Percentiles rank a stretch among this genome's conserved stretches.
These are phyloP conservation scores for Rhodamnia argentea DNA, from an alignment of 345 rosid species.

Conservation along the genomic window DNA sequence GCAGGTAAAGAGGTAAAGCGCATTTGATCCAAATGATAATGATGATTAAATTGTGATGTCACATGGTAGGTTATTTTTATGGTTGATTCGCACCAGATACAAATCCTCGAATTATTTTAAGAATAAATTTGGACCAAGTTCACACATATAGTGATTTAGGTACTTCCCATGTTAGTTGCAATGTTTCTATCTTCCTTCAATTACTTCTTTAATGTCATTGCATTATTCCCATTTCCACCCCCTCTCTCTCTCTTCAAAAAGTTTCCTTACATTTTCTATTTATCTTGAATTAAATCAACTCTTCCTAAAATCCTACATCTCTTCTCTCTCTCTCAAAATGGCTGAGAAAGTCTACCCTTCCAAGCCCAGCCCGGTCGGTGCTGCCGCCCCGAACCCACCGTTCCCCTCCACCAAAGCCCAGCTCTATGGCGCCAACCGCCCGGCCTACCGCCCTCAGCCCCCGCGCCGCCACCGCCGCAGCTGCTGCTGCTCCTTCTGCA, in stretches of 20 bases:
- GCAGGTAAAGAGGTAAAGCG: not conserved
- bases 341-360: constrained; percentile 65
- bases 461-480: constrained; percentile 36
- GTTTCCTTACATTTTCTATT: not conserved
- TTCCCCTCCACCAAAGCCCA: constrained; percentile 69
- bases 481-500: constrained; percentile 53
- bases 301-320: not conserved
- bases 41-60: not conserved
- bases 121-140: not conserved
- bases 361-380: constrained; percentile 25
- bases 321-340: constrained; percentile 8
- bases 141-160: not conserved
- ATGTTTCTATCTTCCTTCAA: not conserved
- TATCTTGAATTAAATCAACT: not conserved
- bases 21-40: not conserved
- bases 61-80: not conserved
- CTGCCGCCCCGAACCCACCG: constrained; percentile 18
- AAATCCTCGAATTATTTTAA: not conserved
- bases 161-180: not conserved
- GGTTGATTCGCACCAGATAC: not conserved
- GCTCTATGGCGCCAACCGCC: constrained; percentile 43
- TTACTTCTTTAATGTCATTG: not conserved
- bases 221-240: not conserved
- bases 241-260: not conserved
- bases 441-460: constrained; percentile 67